phyloP scores from a whole-genome alignment of 2,329 filamentous ascomycete species.

The Cladobotryum mycophilum region DNA sequence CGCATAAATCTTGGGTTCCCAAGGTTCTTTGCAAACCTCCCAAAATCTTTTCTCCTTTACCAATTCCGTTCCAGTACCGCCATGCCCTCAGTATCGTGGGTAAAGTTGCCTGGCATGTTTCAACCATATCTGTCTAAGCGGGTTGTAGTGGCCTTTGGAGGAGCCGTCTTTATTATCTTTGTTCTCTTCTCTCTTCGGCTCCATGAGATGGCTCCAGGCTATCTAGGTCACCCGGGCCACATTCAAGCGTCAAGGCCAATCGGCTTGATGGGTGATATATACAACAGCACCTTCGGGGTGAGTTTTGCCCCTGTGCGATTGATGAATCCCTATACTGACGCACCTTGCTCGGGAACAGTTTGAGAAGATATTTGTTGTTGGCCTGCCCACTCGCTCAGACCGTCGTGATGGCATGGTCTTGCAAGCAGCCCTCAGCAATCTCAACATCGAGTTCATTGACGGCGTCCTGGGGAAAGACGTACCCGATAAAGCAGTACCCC shows the following conservation, averaged over 20 bases:
- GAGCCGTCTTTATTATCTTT: neutral
- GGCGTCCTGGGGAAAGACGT: conserved; percentile 35
- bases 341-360: conserved; percentile 24
- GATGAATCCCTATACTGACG: neutral
- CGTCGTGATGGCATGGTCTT: conserved; percentile 43
- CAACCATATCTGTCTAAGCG: neutral
- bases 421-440: conserved; percentile 37
- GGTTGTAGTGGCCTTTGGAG: neutral
- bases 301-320: neutral
- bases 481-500: conserved; percentile 29
- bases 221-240: neutral
- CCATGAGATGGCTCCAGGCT: too few relatives aligned
- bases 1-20: too few relatives aligned
- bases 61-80: too few relatives aligned
- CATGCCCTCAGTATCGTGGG: too few relatives aligned
- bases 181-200: neutral
- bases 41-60: too few relatives aligned
- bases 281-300: neutral
- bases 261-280: neutral
- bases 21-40: too few relatives aligned
- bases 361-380: conserved; percentile 45
- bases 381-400: conserved; percentile 42
- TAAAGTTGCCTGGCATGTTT: too few relatives aligned
- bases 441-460: conserved; percentile 41
- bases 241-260: neutral